Evolutionary conservation across 2,329 filamentous ascomycete species (phyloP), one percentile per base, ranked within the genome.

Genomic region (Sarocladiaceae sp.): DNA sequence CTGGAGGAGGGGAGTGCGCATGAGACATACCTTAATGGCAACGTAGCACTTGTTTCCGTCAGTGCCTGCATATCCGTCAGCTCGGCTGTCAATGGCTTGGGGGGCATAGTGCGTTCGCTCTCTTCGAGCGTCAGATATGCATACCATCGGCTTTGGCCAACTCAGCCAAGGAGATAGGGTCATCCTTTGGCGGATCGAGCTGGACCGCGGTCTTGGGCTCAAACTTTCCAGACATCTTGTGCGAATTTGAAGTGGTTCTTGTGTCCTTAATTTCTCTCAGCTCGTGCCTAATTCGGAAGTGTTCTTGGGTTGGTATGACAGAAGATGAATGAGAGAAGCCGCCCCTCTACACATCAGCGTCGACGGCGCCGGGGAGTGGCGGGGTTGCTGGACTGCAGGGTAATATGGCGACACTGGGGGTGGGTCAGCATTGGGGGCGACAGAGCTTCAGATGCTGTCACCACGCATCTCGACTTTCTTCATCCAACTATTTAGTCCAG

Each of bases 161-260:
- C 61, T 93, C 84, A 54, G 94, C 88, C 2, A 78, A 64, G n/a
- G 85, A 84, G 62, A 99, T 97, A 33, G 82, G 80, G 62, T 97
- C 92, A 65, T 90, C 80, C 73, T 95, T 97, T 13, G 94, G 94
- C 33, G 90, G 86, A 53, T 87, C 78, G 54, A 99, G 82, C 53
- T 84, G 72, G 55, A 94, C 86, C 3, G 88, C 80, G 25, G 75
- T 73, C 71, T 94, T 95, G 39, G 90, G 90, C 66, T 88, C 86
- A 62, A 95, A 95, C 60, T 81, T 86, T 57, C 77, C 80, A 55
- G 77, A 67, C 80, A 84, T 84, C 56, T 33, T 33, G 10, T 33
- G 29, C 29, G 29, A 33, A 33, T 33, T 10, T 33, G 29, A 33
- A n/a, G n/a, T n/a, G n/a, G n/a, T n/a, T n/a, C n/a, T n/a, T n/a